Conservation (phyloP, 331 rosid species). For the Rhamnella rubrinervis region DNA sequence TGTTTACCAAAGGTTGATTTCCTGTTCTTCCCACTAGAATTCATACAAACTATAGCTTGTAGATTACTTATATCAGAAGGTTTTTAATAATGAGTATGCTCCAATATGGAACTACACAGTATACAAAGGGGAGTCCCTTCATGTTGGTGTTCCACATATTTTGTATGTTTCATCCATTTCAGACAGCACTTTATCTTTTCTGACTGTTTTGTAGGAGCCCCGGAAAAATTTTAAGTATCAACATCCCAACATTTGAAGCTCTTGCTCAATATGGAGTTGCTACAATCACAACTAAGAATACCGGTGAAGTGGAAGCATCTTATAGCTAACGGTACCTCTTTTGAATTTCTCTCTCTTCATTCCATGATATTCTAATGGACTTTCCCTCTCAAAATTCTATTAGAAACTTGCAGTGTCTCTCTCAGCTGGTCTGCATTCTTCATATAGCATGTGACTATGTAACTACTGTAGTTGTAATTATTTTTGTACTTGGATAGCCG, state of each 20-base stretch:
- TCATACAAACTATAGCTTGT: background rate
- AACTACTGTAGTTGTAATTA: too few relatives aligned
- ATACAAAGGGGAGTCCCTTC: too few relatives aligned
- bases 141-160: too few relatives aligned
- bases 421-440: too few relatives aligned
- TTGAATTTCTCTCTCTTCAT: constrained; percentile 3
- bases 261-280: constrained; percentile 87
- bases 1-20: constrained; percentile 79
- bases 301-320: constrained; percentile 95
- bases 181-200: background rate
- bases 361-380: too few relatives aligned
- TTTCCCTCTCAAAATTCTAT: background rate
- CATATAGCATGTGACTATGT: too few relatives aligned
- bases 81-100: too few relatives aligned
- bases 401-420: too few relatives aligned
- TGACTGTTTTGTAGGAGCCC: constrained; percentile 62
- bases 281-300: constrained; percentile 68
- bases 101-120: too few relatives aligned
- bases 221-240: constrained; percentile 78
- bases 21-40: background rate
- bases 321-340: constrained; percentile 81
- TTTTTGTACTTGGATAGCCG: too few relatives aligned
- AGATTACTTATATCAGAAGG: background rate
- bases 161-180: background rate
- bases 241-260: constrained; percentile 80